phyloP scores from a whole-genome alignment of 306 rosid species.

The Quercus variabilis region DNA sequence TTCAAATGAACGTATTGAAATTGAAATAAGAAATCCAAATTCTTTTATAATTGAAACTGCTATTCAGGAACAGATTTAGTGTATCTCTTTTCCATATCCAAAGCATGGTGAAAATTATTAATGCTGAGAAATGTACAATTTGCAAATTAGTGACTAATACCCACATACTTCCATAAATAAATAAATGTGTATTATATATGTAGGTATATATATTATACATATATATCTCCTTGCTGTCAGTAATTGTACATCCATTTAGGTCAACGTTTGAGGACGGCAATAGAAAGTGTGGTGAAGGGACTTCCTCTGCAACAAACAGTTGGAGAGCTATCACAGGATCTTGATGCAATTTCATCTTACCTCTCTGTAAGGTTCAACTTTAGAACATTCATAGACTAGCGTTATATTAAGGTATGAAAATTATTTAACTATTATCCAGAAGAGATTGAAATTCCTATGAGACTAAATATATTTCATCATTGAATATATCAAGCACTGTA shows the following conservation, averaged over 20 bases:
- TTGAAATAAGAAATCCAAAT: too few species aligned
- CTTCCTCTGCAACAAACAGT: slow-evolving; percentile 47
- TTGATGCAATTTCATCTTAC: slow-evolving; percentile 48
- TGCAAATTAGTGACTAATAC: neutral
- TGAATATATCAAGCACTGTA: too few species aligned
- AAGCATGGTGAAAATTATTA: neutral
- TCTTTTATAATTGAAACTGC: too few species aligned
- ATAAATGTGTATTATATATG: neutral
- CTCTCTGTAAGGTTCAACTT: slow-evolving; percentile 39
- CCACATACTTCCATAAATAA: too few species aligned
- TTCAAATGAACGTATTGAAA: too few species aligned
- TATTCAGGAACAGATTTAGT: neutral
- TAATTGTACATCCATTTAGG: slow-evolving; percentile 47
- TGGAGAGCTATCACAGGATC: slow-evolving; percentile 51
- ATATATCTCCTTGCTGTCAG: slow-evolving; percentile 16
- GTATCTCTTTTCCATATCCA: neutral
- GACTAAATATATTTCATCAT: too few species aligned
- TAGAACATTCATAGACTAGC: too few species aligned
- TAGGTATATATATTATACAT: neutral
- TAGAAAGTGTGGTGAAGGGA: slow-evolving; percentile 51
- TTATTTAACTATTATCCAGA: too few species aligned
- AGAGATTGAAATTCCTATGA: too few species aligned
- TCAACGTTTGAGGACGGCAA: slow-evolving; percentile 38
- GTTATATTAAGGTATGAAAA: too few species aligned
- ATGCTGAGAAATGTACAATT: neutral